These are phyloP conservation scores for Cicer cuneatum DNA, from an alignment of 306 rosid genomes.

Conservation along the genomic window DNA sequence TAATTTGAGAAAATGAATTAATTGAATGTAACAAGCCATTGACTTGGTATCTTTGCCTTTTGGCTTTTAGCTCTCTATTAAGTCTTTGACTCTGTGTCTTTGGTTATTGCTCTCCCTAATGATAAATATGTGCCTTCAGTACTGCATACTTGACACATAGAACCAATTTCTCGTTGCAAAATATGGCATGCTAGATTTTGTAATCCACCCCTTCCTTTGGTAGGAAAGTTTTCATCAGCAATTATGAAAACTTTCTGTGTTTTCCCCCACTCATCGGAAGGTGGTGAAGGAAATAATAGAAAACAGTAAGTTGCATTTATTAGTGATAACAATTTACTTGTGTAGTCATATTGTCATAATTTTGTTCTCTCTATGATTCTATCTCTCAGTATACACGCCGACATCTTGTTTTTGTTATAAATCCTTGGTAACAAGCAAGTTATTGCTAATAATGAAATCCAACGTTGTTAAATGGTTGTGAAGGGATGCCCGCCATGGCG, in stretches of 20 bases:
- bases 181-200: constrained; percentile 7
- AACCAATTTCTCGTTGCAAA: constrained; percentile 6
- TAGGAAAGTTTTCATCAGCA: constrained; percentile 22
- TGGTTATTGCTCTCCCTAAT: background rate
- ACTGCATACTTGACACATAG: background rate
- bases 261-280: background rate
- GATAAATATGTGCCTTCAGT: background rate
- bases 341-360: background rate
- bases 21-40: no score
- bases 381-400: background rate
- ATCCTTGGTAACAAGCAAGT: no score
- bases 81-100: background rate
- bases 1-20: no score
- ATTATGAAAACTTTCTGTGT: no score
- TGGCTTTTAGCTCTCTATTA: no score
- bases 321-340: background rate
- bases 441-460: no score
- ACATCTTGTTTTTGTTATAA: no score
- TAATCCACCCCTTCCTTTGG: constrained; percentile 5
- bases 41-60: no score
- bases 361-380: background rate
- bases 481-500: no score
- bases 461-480: no score
- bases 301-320: background rate
- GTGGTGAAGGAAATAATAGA: constrained; percentile 10